Evolutionary conservation across 2,329 filamentous ascomycete species (phyloP), one percentile per base, ranked within the genome.

Genomic region (Neopestalotiopsis sp.): DNA sequence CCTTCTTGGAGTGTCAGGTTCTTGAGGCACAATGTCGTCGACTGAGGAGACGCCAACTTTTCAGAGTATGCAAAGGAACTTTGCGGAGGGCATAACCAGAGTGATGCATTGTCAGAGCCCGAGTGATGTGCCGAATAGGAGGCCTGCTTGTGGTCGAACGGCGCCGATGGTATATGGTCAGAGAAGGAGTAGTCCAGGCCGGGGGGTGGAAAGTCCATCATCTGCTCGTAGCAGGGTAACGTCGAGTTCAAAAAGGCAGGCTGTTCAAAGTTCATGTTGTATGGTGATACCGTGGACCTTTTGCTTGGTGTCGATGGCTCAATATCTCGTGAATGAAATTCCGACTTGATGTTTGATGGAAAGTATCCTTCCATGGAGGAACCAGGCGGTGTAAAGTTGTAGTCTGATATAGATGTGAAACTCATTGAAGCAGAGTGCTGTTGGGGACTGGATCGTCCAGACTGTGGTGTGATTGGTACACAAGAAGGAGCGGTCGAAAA

Each of bases 361-460:
- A 75, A 75, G 56, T 72, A 75, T 4, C 70, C 64, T 1, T 74
- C 74, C 7, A 71, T 65, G 14, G 72, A 68, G 9, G 75, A 76
- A 1, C 73, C 70, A 28, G 75, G 72, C 7, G 76, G 75, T 0
- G 71, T 76, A 17, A 74, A 66, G 30, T 75, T 52, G 45, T 52
- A 52, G 45, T 52, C 45, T 52, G 45, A 52, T 52, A 24, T 52
- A 52, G 45, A 52, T 7, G 45, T 52, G 20, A 52, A 52, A 20
- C 45, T 52, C 45, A 52, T 52, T 17, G 45, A 52, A n/a, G 45
- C 45, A 52, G 45, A n/a, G 45, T 69, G 70, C 34, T 72, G 59
- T 4, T 72, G 72, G 56, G 80, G 78, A 5, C 77, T 79, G 9
- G 80, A 80, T 61, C 75, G 75, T 38, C 75, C 76, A 66, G 78